Conservation (phyloP, 2,329 filamentous ascomycete genomes). For the Exophiala dermatitidis region DNA sequence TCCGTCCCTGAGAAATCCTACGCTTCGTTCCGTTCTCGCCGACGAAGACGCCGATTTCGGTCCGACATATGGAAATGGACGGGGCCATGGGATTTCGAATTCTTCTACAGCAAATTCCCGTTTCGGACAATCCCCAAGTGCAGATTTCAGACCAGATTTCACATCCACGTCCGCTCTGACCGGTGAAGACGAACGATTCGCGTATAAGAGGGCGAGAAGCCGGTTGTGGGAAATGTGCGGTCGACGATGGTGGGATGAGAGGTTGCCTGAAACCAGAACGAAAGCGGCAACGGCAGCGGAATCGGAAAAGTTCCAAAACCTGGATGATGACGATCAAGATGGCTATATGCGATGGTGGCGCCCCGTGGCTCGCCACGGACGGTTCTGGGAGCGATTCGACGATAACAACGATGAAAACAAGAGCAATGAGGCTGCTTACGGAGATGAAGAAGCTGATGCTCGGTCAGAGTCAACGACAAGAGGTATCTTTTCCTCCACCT, state of each 20-base stretch:
- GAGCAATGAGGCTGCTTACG: neutral
- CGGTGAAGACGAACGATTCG: slow-evolving; percentile 74
- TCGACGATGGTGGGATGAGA: slow-evolving; percentile 60
- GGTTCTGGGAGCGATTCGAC: slow-evolving; percentile 55
- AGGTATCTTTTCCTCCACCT: too few species aligned
- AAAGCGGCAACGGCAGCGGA: neutral
- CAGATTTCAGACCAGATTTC: slow-evolving; percentile 56
- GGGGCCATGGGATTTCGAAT: slow-evolving; percentile 23
- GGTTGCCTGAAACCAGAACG: neutral
- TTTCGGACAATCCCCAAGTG: neutral
- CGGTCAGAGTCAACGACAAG: too few species aligned
- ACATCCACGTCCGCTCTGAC: slow-evolving; percentile 61
- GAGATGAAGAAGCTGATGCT: too few species aligned
- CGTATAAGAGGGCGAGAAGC: slow-evolving; percentile 68
- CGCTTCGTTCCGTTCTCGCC: slow-evolving; percentile 28
- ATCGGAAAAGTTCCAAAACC: too few species aligned
- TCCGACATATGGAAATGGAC: slow-evolving; percentile 29
- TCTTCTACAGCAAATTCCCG: slow-evolving; percentile 6
- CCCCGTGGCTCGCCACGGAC: slow-evolving; percentile 55
- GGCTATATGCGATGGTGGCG: slow-evolving; percentile 58
- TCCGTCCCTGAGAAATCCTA: slow-evolving; percentile 15
- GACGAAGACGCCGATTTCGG: slow-evolving; percentile 32
- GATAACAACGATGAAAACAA: neutral
- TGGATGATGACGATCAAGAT: slow-evolving; percentile 9
- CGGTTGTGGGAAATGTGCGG: slow-evolving; percentile 79